Evolutionary conservation across 1,284 basidiomycete species (phyloP), one percentile per base, ranked within the genome.

Genomic region (Marasmius oreades): DNA sequence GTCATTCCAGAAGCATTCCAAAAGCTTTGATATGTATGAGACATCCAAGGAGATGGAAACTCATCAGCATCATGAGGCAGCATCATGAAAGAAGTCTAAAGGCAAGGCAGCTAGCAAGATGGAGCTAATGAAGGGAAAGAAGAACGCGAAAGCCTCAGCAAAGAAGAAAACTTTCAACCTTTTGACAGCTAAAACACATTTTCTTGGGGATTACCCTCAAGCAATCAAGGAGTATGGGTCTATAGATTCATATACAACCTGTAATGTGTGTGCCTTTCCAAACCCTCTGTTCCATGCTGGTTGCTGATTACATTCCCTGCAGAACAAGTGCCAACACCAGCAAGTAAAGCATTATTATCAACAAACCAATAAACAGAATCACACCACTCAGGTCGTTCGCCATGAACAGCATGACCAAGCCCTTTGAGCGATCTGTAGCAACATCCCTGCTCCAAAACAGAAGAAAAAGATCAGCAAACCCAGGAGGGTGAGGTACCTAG

Each of bases 21-120:
- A 64, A 3, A 67, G 68, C 43, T 55, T 67, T 11, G 57, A 55
- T 11, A 44, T 60, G 39, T 64, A 68, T 36, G 60, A 61, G 0
- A 55, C 57, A 12, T 43, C 42, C 1, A 59, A 47, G 12, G 31
- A 57, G 3, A 11, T 5, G 1, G n/a, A n/a, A 36, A 36, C 34
- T 36, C 34, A 16, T 36, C 8, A 36, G 16, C 34, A 16, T 8
- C 34, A 16, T 36, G 34, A 8, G 16, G 34, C 34, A 36, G 34
- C 34, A 36, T 8, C 8, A 16, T 16, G 34, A 36, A 36, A 16
- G 8, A 8, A 8, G 8, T 8, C 8, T 36, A 36, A 8, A 8
- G 34, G 34, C 34, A 36, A 36, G n/a, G n/a, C n/a, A n/a, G n/a
- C n/a, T n/a, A n/a, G n/a, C n/a, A n/a, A n/a, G n/a, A n/a, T n/a